Conservation (phyloP, 2,329 filamentous ascomycete species). For the Verticillium isaacii region DNA sequence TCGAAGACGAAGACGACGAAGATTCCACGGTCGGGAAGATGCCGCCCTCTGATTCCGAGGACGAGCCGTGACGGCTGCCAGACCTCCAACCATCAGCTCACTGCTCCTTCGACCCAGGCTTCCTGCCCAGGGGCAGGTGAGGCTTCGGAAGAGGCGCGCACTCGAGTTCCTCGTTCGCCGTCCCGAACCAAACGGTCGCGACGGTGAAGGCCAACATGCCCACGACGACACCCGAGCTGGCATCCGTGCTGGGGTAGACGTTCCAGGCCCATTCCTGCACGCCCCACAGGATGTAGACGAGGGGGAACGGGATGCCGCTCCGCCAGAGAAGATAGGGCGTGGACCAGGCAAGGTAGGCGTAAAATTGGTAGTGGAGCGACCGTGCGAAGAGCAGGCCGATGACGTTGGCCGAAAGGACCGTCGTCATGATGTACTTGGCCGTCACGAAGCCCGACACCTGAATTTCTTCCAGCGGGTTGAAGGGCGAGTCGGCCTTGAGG, state of each 20-base stretch:
- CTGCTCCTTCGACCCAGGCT: constrained; percentile 15
- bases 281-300: constrained; percentile 67
- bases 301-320: constrained; percentile 60
- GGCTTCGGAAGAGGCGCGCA: constrained; percentile 5
- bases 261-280: constrained; percentile 94
- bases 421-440: constrained; percentile 69
- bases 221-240: constrained; percentile 61
- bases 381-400: constrained; percentile 82
- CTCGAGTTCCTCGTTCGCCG: constrained; percentile 32
- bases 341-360: constrained; percentile 84
- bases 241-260: constrained; percentile 71
- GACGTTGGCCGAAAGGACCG: constrained; percentile 69
- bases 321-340: constrained; percentile 85
- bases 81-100: constrained; percentile 2
- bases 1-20: constrained; percentile 65
- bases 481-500: constrained; percentile 37
- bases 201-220: constrained; percentile 64
- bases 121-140: constrained; percentile 8
- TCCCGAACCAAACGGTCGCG: constrained; percentile 55
- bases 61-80: constrained; percentile 37
- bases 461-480: constrained; percentile 46
- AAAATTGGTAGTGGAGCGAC: constrained; percentile 93
- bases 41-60: constrained; percentile 77
- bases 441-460: constrained; percentile 56
- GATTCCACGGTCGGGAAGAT: constrained; percentile 79